These are phyloP conservation scores for Echria macrotheca DNA, from an alignment of 495 filamentous ascomycete genomes.

Conservation along the genomic window DNA sequence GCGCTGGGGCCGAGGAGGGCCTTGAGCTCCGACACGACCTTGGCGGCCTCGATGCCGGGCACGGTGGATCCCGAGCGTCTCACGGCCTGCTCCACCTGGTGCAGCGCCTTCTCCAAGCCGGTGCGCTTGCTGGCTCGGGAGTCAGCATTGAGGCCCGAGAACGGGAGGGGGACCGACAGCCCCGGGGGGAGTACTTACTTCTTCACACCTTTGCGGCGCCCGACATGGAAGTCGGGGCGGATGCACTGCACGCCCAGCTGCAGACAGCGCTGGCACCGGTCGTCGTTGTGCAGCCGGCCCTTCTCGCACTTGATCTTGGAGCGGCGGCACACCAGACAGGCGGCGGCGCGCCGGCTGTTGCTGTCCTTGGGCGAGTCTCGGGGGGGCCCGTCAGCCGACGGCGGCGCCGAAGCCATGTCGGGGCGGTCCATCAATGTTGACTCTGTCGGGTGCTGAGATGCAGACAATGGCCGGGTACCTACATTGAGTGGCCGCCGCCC, in stretches of 20 bases:
- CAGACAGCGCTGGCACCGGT: constrained; percentile 58
- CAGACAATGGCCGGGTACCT: constrained; percentile 3
- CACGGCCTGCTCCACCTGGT: constrained; percentile 68
- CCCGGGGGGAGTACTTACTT: constrained; percentile 46
- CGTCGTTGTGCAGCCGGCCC: constrained; percentile 39
- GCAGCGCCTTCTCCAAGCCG: constrained; percentile 65
- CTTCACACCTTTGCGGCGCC: constrained; percentile 68
- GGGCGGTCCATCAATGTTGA: constrained; percentile 4
- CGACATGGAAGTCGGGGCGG: constrained; percentile 62
- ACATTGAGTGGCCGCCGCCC: too few species aligned
- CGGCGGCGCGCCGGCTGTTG: constrained; percentile 41
- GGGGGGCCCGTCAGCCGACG: constrained; percentile 7
- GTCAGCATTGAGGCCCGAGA: constrained; percentile 1
- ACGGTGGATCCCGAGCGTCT: constrained; percentile 51
- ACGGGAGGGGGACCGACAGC: background rate
- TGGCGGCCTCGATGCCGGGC: constrained; percentile 46
- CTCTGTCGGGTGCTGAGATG: background rate
- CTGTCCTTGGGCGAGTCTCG: constrained; percentile 19
- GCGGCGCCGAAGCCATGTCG: constrained; percentile 11
- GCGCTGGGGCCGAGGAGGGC: constrained; percentile 41
- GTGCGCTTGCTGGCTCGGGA: constrained; percentile 56
- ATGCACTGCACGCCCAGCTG: constrained; percentile 55
- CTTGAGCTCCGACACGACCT: constrained; percentile 51
- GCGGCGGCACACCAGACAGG: constrained; percentile 61
- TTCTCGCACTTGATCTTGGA: constrained; percentile 63